Evolutionary conservation across 495 filamentous ascomycete species (phyloP).

Genomic region (Tuber aestivum): DNA sequence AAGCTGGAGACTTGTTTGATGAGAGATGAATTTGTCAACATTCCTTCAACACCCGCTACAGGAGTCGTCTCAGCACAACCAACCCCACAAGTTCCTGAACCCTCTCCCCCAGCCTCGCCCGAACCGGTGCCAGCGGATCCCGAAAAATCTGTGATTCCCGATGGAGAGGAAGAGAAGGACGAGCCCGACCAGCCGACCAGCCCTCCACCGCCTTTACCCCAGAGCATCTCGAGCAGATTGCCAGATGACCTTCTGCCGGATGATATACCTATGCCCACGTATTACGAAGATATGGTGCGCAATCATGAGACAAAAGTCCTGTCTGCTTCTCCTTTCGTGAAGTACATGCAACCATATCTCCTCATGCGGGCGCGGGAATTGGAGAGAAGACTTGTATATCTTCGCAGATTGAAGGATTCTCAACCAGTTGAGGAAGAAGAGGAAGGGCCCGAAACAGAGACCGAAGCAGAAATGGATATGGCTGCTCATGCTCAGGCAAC

Average conservation of each 20-base stretch:
- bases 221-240: slow-evolving; percentile 27
- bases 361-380: slow-evolving; percentile 87
- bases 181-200: slow-evolving; percentile 4
- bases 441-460: slow-evolving; percentile 34
- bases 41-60: slow-evolving; percentile 59
- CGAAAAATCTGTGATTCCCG: slow-evolving; percentile 8
- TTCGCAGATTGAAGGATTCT: slow-evolving; percentile 75
- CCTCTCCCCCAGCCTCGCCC: neutral
- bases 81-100: slow-evolving; percentile 2
- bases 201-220: slow-evolving; percentile 45
- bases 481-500: neutral
- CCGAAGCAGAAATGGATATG: slow-evolving; percentile 13
- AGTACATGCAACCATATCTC: slow-evolving; percentile 87
- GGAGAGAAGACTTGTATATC: slow-evolving; percentile 70
- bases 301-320: slow-evolving; percentile 86
- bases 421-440: slow-evolving; percentile 55
- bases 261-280: slow-evolving; percentile 81
- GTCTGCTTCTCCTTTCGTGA: slow-evolving; percentile 94
- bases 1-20: slow-evolving; percentile 94
- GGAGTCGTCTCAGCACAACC: slow-evolving; percentile 13
- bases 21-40: slow-evolving; percentile 87
- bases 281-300: slow-evolving; percentile 88
- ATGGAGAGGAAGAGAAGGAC: slow-evolving; percentile 16
- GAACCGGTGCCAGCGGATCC: neutral
- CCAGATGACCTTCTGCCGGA: slow-evolving; percentile 63